phyloP scores from a whole-genome alignment of 495 filamentous ascomycete genomes.

The Aspergillus funiculosus region DNA sequence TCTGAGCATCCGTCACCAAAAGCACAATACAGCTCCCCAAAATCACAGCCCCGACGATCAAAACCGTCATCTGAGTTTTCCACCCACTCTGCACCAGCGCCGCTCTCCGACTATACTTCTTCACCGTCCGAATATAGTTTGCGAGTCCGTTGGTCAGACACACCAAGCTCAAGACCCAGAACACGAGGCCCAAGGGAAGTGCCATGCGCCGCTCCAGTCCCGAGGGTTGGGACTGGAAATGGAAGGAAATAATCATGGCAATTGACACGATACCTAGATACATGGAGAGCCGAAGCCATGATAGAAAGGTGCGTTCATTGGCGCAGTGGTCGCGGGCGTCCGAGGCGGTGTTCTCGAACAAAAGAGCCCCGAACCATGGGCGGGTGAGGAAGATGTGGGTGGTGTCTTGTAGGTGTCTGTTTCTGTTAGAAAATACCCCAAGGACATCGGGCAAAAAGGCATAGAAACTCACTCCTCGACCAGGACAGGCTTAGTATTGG shows the following conservation, averaged over 20 bases:
- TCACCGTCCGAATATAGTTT: conserved; percentile 87
- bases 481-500: conserved; percentile 31
- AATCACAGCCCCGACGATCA: conserved; percentile 70
- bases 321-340: conserved; percentile 71
- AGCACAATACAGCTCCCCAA: conserved; percentile 72
- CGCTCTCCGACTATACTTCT: conserved; percentile 65
- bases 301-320: conserved; percentile 72
- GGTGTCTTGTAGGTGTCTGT: conserved; percentile 22
- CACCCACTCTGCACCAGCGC: conserved; percentile 91
- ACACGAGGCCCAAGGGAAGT: conserved; percentile 76
- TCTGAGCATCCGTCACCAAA: conserved; percentile 47
- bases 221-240: conserved; percentile 69
- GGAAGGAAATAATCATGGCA: conserved; percentile 89
- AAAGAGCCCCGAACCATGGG: conserved; percentile 68
- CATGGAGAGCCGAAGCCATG: conserved; percentile 84
- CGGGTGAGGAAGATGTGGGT: conserved; percentile 57
- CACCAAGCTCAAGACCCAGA: conserved; percentile 74
- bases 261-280: conserved; percentile 86
- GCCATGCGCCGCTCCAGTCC: conserved; percentile 67
- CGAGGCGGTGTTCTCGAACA: conserved; percentile 83
- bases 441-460: neutral
- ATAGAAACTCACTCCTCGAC: conserved; percentile 35
- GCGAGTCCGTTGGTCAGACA: conserved; percentile 72
- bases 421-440: neutral
- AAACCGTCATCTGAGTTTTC: conserved; percentile 82